A percentile compares a stretch with the other conserved stretches of the same genome.
Evolutionary conservation across 345 rosid genomes (phyloP).

Genomic region (Camelina laxa): DNA sequence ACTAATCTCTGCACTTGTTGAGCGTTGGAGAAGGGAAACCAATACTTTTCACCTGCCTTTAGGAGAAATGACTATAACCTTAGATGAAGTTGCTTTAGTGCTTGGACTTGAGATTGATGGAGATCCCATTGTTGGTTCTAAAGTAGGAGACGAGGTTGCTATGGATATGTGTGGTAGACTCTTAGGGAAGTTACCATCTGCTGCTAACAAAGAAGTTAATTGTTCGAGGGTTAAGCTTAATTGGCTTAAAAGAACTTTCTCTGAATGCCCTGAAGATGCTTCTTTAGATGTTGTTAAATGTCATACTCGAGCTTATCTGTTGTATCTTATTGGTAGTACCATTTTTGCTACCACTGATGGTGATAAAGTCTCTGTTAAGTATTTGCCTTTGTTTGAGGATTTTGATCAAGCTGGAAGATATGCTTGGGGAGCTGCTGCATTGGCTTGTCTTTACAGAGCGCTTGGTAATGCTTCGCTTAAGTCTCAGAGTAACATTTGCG

Average conservation of each 20-base stretch:
- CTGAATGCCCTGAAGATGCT: conserved; percentile 64
- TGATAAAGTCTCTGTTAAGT: conserved; percentile 86
- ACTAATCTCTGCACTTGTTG: conserved; percentile 69
- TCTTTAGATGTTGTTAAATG: conserved; percentile 51
- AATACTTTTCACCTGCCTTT: conserved; percentile 65
- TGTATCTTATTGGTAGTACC: conserved; percentile 77
- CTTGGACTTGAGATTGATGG: conserved; percentile 81
- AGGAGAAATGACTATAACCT: conserved; percentile 70
- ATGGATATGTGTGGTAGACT: conserved; percentile 56
- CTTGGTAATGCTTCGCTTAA: conserved; percentile 72
- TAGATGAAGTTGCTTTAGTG: conserved; percentile 63
- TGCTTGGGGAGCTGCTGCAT: conserved; percentile 81
- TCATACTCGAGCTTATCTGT: conserved; percentile 71
- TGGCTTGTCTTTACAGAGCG: conserved; percentile 58
- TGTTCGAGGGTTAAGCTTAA: conserved; percentile 83
- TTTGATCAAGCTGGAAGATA: conserved; percentile 72
- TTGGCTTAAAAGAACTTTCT: conserved; percentile 75
- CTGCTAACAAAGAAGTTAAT: conserved; percentile 59
- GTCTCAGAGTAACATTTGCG: conserved; percentile 77
- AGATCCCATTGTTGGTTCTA: conserved; percentile 66
- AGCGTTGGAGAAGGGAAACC: conserved; percentile 82
- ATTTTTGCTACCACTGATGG: conserved; percentile 81
- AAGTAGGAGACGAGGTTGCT: conserved; percentile 44
- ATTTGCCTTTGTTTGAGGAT: conserved; percentile 68
- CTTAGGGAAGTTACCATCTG: conserved; percentile 63